These are phyloP conservation scores for Xylariaceae sp. DNA, from an alignment of 2,329 filamentous ascomycete species.

Conservation along the genomic window DNA sequence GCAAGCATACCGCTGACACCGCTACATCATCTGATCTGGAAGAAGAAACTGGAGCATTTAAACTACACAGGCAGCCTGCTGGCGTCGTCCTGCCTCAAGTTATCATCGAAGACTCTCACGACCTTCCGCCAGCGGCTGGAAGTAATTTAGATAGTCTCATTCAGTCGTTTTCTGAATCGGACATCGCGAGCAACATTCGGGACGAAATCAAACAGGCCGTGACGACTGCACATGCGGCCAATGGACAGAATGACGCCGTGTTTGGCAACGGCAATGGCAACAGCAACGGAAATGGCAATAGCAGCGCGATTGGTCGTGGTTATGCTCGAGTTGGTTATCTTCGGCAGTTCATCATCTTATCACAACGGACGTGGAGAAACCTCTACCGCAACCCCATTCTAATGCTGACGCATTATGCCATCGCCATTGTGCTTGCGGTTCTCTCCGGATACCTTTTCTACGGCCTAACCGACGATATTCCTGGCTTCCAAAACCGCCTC, in stretches of 20 bases:
- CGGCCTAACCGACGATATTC: conserved; percentile 89
- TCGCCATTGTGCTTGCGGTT: conserved; percentile 88
- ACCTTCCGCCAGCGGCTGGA: conserved; percentile 55
- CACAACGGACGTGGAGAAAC: conserved; percentile 90
- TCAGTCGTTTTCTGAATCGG: conserved; percentile 67
- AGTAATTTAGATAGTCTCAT: conserved; percentile 83
- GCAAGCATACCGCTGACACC: conserved; percentile 60
- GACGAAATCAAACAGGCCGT: conserved; percentile 75
- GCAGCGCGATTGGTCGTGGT: conserved; percentile 63
- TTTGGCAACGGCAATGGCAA: conserved; percentile 34
- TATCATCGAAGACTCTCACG: conserved; percentile 63
- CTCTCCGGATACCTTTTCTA: conserved; percentile 96
- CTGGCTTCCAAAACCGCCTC: conserved; percentile 94
- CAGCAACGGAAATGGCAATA: conserved; percentile 46
- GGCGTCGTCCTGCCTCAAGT: conserved; percentile 49
- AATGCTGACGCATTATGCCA: conserved; percentile 98
- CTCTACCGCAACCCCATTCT: conserved; percentile 95
- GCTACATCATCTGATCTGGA: conserved; percentile 56
- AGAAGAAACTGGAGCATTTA: conserved; percentile 47
- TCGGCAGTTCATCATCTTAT: conserved; percentile 84
- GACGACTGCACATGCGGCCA: conserved; percentile 57
- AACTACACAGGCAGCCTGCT: conserved; percentile 43
- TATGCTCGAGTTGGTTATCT: conserved; percentile 76
- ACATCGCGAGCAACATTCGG: conserved; percentile 66
- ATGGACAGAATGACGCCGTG: conserved; percentile 54